Evolutionary conservation across 371 early-diverging fungal species (phyloP), one percentile per base, ranked within the genome.

Genomic region (Pancytospora philotis): DNA sequence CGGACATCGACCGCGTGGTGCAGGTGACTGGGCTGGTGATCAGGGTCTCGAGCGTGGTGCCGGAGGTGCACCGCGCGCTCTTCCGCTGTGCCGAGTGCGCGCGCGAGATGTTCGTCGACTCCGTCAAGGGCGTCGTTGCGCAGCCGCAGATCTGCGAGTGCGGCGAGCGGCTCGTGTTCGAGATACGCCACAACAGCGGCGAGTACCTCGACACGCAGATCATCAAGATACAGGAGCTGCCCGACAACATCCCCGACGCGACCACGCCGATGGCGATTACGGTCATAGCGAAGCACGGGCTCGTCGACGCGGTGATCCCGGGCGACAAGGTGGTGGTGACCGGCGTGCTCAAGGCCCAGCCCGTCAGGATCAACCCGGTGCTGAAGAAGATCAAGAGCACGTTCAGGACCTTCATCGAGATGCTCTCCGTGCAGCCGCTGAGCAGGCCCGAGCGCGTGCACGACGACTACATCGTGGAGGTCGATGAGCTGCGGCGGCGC

Each of bases 251-350:
- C 25, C 95, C 95, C 27, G 96, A 95, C 78, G 99, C 97, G 28
- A 92, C 95, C 76, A 95, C 98, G 1, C 99, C 99, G 25, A 91
- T 94, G 78, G 88, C 95, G 0, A 89, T 96, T 19, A 86, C 95
- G 0, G 72, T 96, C 73, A 87, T 89, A 57, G 71, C 88, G 59
- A 91, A 91, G 75, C 92, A 92, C 71, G 92, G 93, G 74, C 82
- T 95, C 52, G 93, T 95, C 0, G 99, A 98, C 79, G 85, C 86
- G 22, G 83, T 87, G 50, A 89, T 91, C 71, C 94, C 99, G 0
- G 99, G 99, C 83, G 98, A 98, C 76, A 86, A 88, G 19, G 77
- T 98, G 32, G 91, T 90, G 75, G 83, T 95, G 34, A 91, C 92
- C 2, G 99, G 95, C 53, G 86, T 98, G 56, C 94, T 90, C 83